Conservation (phyloP, 768 basidiomycete genomes). For the Mycena vulgaris region DNA sequence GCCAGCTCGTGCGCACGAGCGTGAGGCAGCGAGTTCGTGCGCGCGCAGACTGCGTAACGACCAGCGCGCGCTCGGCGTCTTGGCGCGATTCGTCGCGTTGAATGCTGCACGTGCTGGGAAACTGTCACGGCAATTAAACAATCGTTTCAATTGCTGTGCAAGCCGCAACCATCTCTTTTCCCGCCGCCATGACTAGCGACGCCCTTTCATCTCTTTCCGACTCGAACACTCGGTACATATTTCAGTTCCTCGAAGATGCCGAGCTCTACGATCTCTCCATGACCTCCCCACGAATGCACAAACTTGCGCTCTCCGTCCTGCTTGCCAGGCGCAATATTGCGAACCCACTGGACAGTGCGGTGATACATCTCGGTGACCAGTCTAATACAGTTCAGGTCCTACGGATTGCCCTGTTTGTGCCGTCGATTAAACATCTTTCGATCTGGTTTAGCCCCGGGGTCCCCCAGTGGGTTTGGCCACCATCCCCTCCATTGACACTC, state of each 20-base stretch:
- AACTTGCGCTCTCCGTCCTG: constrained; percentile 7
- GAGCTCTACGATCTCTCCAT: constrained; percentile 20
- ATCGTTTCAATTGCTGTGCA: too few relatives aligned
- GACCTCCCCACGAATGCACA: constrained; percentile 12
- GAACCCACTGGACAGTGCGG: constrained; percentile 1
- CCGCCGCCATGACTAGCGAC: too few relatives aligned
- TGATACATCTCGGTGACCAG: neutral
- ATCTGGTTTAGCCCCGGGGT: constrained; percentile 5
- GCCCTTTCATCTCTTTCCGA: neutral
- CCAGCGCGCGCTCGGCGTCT: too few relatives aligned
- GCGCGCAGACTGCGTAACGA: too few relatives aligned
- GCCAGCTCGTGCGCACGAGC: too few relatives aligned
- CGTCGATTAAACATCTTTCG: constrained; percentile 1
- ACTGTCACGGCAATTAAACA: too few relatives aligned
- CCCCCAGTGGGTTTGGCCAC: neutral
- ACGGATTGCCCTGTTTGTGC: constrained; percentile 12
- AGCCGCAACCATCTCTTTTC: too few relatives aligned
- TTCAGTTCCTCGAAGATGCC: constrained; percentile 18
- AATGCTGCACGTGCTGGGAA: too few relatives aligned
- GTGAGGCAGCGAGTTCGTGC: too few relatives aligned
- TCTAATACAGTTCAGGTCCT: constrained; percentile 15
- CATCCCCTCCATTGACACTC: neutral
- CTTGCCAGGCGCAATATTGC: constrained; percentile 10
- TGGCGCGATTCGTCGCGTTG: too few relatives aligned
- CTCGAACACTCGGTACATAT: neutral